Base-by-base conservation (phyloP, 345 rosid genomes). In the Draba incana region DNA sequence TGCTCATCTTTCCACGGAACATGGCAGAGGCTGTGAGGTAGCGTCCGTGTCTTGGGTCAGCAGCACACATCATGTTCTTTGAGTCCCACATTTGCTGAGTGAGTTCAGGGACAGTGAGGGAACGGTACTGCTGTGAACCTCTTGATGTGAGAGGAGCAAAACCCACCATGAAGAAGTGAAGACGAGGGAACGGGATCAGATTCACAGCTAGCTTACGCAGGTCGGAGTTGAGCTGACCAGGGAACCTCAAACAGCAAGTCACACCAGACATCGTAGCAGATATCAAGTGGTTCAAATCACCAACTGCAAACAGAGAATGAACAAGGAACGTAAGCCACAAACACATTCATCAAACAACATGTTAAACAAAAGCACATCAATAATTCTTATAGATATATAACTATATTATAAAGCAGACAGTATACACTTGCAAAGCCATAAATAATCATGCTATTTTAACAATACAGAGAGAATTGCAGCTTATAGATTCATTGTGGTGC, bases 1-100 rank as follows among this genome's bases (percentile, higher is more conserved):
- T 77, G 75, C 84, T 81, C 84, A 78, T 81, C 74, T 81, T 81
- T 33, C 84, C 84, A 48, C 81, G 67, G 57, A 74, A 78, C 78
- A 78, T 52, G 0, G 81, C 78, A 11, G 78, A 78, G 31, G 75
- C 78, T 10, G 81, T 69, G 24, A 78, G 77, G 69, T 78, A 78
- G 20, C 75, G 72, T 5, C 78, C 81, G 1, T 73, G 68, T 33
- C 71, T 72, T 10, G 78, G 81, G 63, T 77, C 81, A 1, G 81
- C 81, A 63, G 65, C 65, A 61, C 65, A 61, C 65, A 61, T 61
- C 65, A 61, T 61, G 41, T 61, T 61, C 52, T 61, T 77, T 56
- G 77, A 70, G 8, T 77, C 80, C 80, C 80, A 77, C 80, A 72
- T 77, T 67, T 72, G 80, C 42, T 77, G 80, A 1, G 79, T 62